These are phyloP conservation scores for Aspergillus quadrilineatus DNA, from an alignment of 2,329 filamentous ascomycete genomes.

Conservation along the genomic window DNA sequence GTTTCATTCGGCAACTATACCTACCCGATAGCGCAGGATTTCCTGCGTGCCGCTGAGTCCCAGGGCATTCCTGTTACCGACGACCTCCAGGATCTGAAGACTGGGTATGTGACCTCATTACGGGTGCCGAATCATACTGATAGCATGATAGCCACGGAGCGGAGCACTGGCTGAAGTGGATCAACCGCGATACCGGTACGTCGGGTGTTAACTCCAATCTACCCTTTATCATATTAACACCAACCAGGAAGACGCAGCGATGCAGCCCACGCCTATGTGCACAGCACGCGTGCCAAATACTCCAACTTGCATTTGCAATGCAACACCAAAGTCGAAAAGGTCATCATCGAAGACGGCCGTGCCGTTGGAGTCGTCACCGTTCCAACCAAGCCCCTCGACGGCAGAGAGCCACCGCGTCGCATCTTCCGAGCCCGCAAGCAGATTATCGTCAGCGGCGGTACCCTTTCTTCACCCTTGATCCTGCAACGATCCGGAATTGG, in stretches of 20 bases:
- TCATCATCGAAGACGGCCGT: slow-evolving; percentile 69
- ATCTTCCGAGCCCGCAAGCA: slow-evolving; percentile 70
- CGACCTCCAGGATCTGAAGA: slow-evolving; percentile 68
- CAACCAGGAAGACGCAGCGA: slow-evolving; percentile 70
- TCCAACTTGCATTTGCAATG: slow-evolving; percentile 69
- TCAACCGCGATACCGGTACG: slow-evolving; percentile 61
- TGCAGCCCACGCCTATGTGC: slow-evolving; percentile 74
- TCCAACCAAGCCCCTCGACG: slow-evolving; percentile 66
- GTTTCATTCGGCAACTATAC: slow-evolving; percentile 79
- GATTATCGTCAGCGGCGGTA: slow-evolving; percentile 71
- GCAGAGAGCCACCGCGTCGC: slow-evolving; percentile 52
- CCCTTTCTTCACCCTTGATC: slow-evolving; percentile 70
- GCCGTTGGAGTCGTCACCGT: slow-evolving; percentile 72
- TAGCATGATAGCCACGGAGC: slow-evolving; percentile 56
- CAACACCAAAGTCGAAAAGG: slow-evolving; percentile 76
- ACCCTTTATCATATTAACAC: slow-evolving; percentile 5
- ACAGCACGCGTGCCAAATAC: slow-evolving; percentile 69
- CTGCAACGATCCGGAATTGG: slow-evolving; percentile 74
- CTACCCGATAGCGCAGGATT: slow-evolving; percentile 80
- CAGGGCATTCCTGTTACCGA: slow-evolving; percentile 74
- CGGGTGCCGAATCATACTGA: neutral
- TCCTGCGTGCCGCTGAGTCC: slow-evolving; percentile 68
- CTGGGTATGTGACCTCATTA: slow-evolving; percentile 30
- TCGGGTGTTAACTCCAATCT: neutral
- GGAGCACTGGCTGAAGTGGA: slow-evolving; percentile 85